Evolutionary conservation across 2,329 filamentous ascomycete species (phyloP).

Genomic region (Colletotrichum graminicola): DNA sequence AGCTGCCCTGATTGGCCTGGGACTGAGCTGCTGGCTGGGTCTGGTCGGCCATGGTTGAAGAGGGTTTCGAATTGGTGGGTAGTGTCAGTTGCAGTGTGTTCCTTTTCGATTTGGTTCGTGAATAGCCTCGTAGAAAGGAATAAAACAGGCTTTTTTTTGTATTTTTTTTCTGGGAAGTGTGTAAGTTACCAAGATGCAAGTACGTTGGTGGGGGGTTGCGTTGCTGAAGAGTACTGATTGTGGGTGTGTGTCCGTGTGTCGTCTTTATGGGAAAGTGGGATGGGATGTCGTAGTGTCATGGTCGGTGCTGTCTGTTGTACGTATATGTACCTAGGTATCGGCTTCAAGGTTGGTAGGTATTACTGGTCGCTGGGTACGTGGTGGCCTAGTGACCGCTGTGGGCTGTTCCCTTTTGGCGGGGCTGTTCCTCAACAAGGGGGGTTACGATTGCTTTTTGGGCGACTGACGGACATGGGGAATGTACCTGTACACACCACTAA

Average conservation of each 20-base stretch:
- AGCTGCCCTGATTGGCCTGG: conserved; percentile 32
- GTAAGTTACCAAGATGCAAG: conserved; percentile 1
- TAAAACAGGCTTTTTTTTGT: neutral
- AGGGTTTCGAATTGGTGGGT: neutral
- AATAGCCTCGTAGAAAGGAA: neutral
- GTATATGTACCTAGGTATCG: neutral
- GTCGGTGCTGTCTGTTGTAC: neutral
- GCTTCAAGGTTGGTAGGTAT: too few species aligned
- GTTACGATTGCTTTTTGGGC: neutral
- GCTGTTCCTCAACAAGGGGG: neutral
- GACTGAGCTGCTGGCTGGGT: conserved; percentile 31
- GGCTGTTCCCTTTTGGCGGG: neutral
- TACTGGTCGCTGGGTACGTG: too few species aligned
- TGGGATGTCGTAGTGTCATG: conserved; percentile 23
- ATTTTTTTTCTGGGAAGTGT: neutral
- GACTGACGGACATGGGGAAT: too few species aligned
- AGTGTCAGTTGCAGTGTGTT: neutral
- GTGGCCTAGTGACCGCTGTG: too few species aligned
- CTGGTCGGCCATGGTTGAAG: conserved; percentile 21
- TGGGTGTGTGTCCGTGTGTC: neutral
- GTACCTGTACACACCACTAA: too few species aligned
- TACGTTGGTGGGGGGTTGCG: neutral
- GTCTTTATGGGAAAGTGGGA: conserved; percentile 31
- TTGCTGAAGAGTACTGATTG: neutral
- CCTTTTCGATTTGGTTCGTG: neutral